Percentiles rank a stretch among this genome's conserved stretches.
Conservation (phyloP, 2,329 filamentous ascomycete species). For the Trichophaea hybrida region DNA sequence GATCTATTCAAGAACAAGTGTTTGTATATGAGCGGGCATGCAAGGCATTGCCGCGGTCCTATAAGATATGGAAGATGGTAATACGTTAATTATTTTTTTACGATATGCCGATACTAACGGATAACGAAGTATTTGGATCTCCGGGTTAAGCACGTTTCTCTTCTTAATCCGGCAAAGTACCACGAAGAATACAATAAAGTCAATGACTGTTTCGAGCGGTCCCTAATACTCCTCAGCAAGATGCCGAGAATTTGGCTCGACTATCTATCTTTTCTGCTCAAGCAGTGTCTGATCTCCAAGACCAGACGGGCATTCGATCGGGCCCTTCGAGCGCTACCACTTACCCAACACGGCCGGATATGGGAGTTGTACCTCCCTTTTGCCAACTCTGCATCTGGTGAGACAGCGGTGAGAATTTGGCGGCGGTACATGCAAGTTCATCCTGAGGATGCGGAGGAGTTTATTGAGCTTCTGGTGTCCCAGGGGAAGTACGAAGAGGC, state of each 20-base stretch:
- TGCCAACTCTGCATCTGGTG: constrained; percentile 75
- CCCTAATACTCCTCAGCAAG: constrained; percentile 87
- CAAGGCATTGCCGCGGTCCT: constrained; percentile 75
- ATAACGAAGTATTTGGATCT: constrained; percentile 63
- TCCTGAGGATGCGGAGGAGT: constrained; percentile 88
- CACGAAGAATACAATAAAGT: constrained; percentile 78
- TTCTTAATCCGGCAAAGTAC: constrained; percentile 68
- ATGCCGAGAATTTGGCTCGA: constrained; percentile 99
- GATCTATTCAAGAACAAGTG: constrained; percentile 70
- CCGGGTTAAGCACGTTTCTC: constrained; percentile 63
- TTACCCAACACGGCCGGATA: constrained; percentile 90
- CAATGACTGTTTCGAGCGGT: constrained; percentile 85
- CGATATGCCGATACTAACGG: constrained; percentile 7
- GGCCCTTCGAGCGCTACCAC: constrained; percentile 74
- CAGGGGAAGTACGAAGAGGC: constrained; percentile 80
- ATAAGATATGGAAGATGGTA: constrained; percentile 96
- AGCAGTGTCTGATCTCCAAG: constrained; percentile 79
- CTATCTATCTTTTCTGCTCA: constrained; percentile 79
- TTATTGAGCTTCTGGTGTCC: constrained; percentile 73
- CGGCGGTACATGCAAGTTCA: constrained; percentile 93
- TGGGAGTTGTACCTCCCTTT: constrained; percentile 88
- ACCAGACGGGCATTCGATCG: constrained; percentile 83
- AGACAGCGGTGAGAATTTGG: constrained; percentile 88
- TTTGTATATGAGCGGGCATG: constrained; percentile 83
- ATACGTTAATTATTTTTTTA: constrained; percentile 18